Evolutionary conservation across 352 stramenopile genomes (phyloP).

Genomic region (Elongisporangium anandrum): DNA sequence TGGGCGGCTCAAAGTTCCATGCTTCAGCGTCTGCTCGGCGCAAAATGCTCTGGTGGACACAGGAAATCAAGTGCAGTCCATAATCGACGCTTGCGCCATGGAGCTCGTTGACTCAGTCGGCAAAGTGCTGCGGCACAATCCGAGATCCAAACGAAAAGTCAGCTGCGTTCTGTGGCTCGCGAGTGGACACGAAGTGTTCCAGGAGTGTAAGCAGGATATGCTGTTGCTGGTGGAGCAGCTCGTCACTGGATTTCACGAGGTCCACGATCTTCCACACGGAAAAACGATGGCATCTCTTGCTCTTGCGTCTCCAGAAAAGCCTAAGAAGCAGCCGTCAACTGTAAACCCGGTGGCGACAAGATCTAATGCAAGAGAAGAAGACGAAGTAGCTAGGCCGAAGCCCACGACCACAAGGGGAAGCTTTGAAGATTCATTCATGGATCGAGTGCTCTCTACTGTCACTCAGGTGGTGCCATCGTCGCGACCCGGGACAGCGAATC

Average conservation of each 20-base stretch:
- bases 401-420: constrained; percentile 14
- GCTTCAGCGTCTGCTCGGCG: constrained; percentile 87
- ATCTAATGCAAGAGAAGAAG: constrained; percentile 13
- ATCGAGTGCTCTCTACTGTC: constrained; percentile 73
- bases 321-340: constrained; percentile 16
- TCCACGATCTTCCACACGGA: constrained; percentile 56
- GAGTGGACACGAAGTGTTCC: constrained; percentile 91
- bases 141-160: constrained; percentile 7
- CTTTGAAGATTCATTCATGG: constrained; percentile 89
- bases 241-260: constrained; percentile 92
- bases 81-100: constrained; percentile 47
- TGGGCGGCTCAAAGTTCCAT: constrained; percentile 56
- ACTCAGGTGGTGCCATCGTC: constrained; percentile 26
- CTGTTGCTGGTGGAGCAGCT: constrained; percentile 91
- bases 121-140: constrained; percentile 45
- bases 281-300: constrained; percentile 3
- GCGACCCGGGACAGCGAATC: background rate
- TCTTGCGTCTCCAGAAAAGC: background rate
- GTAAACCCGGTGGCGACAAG: constrained; percentile 15
- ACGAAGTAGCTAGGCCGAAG: constrained; percentile 2
- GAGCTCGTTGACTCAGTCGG: constrained; percentile 77
- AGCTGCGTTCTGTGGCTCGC: constrained; percentile 80
- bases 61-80: constrained; percentile 66
- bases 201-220: constrained; percentile 89
- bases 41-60: constrained; percentile 86